These are phyloP conservation scores for Petunia secreta DNA, from an alignment of 257 asterid genomes.

Conservation along the genomic window DNA sequence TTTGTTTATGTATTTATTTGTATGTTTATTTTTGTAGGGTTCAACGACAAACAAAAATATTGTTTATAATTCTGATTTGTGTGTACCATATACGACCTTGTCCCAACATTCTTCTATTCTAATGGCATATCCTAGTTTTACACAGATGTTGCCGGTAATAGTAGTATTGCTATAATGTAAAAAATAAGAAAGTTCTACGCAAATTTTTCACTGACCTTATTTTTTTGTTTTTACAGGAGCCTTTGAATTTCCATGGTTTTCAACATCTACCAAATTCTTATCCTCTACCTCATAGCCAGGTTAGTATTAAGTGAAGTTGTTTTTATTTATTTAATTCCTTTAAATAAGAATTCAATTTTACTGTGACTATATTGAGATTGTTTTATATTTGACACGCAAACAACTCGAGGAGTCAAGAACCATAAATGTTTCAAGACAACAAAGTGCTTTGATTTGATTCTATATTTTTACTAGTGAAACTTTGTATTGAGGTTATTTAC, in stretches of 20 bases:
- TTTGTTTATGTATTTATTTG: no score
- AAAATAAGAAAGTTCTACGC: no score
- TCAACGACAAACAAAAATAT: no score
- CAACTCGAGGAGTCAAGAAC: not conserved
- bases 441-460: not conserved
- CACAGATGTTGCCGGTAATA: no score
- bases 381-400: not conserved
- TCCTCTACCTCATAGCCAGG: not conserved
- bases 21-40: no score
- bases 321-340: not conserved
- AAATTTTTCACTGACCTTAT: not conserved
- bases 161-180: no score
- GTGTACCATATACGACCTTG: no score
- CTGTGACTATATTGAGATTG: not conserved
- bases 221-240: not conserved
- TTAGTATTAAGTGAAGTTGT: not conserved
- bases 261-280: not conserved
- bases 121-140: no score
- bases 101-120: no score
- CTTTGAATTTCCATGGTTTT: not conserved
- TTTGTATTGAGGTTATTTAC: not conserved
- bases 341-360: not conserved
- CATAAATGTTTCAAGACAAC: not conserved
- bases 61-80: no score
- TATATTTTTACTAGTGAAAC: not conserved